Conservation (phyloP, 208 protist genomes). For the Acanthamoeba quina region DNA sequence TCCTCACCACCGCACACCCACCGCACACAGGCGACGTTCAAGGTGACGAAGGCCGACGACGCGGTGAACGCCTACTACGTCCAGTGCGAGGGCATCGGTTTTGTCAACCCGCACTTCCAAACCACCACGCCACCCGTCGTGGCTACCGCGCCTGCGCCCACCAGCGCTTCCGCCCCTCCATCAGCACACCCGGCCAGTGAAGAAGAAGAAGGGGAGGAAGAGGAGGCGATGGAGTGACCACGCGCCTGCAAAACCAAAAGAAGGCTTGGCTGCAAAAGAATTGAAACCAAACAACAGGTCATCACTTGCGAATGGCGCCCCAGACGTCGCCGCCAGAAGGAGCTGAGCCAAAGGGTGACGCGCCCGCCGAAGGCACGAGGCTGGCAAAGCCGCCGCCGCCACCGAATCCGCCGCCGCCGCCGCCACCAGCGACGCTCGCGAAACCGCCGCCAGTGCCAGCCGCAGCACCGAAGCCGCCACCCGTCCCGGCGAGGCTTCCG, state of each 20-base stretch:
- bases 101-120: conserved; percentile 2
- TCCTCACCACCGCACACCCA: too few relatives aligned
- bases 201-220: too few relatives aligned
- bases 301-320: conserved; percentile 15
- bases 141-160: too few relatives aligned
- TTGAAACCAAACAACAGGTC: too few relatives aligned
- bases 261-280: too few relatives aligned
- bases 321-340: neutral
- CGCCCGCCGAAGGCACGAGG: neutral
- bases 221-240: too few relatives aligned
- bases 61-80: neutral
- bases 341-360: neutral
- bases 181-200: too few relatives aligned
- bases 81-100: conserved; percentile 1
- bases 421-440: neutral
- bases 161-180: too few relatives aligned
- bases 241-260: too few relatives aligned
- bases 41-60: neutral
- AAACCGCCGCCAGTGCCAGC: neutral
- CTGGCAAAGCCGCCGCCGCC: neutral
- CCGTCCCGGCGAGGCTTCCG: neutral
- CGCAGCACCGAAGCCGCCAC: neutral
- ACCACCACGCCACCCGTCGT: too few relatives aligned
- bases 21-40: neutral
- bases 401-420: neutral